Conservation (phyloP, 2,329 filamentous ascomycete genomes). For the Stachybotrys chlorohalonatus region DNA sequence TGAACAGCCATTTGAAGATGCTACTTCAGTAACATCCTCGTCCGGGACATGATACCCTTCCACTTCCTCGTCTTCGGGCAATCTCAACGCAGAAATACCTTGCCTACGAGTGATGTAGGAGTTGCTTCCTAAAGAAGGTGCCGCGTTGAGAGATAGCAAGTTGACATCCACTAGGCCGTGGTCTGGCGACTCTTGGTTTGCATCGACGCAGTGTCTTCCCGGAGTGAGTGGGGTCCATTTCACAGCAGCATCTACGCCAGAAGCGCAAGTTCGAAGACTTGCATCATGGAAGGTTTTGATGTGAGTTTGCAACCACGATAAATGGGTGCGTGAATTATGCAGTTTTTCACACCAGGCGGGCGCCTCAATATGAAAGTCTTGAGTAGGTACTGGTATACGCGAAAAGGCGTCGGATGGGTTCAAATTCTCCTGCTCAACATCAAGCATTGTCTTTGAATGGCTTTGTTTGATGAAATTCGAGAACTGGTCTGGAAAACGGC, state of each 20-base stretch:
- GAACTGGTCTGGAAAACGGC: constrained; percentile 15
- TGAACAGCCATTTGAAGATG: no score
- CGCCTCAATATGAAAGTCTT: constrained; percentile 10
- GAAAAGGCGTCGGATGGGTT: constrained; percentile 13
- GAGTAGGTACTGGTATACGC: constrained; percentile 16
- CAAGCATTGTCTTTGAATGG: constrained; percentile 2
- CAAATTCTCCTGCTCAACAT: constrained; percentile 18
- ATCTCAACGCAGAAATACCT: neutral
- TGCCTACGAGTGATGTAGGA: neutral
- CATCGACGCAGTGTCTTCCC: neutral
- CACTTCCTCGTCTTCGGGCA: neutral
- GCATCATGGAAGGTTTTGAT: neutral
- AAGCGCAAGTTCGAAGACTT: neutral
- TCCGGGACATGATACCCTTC: neutral
- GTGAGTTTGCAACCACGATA: neutral
- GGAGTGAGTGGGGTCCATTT: constrained; percentile 13
- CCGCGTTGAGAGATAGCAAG: neutral
- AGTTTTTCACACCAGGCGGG: constrained; percentile 11
- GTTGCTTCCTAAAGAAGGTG: neutral
- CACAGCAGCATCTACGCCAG: constrained; percentile 8
- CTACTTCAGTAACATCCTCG: neutral
- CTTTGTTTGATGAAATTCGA: constrained; percentile 9
- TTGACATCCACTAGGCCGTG: neutral
- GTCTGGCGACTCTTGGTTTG: neutral
- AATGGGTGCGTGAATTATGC: neutral